Base-by-base conservation (phyloP, 2,329 filamentous ascomycete species). In the Fusarium subglutinans region DNA sequence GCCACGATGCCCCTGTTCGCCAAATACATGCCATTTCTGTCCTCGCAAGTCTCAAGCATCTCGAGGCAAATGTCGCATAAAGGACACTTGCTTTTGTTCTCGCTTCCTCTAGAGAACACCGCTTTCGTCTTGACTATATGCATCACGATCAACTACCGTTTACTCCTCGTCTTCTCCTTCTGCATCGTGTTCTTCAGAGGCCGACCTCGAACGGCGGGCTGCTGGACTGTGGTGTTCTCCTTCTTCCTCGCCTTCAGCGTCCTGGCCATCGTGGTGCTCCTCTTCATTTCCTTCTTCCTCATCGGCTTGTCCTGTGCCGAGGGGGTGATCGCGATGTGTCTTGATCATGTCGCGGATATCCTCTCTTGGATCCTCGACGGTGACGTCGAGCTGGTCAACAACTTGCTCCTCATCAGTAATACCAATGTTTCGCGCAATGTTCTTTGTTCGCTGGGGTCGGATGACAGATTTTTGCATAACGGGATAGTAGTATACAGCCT, bases 401-500 rank as follows among this genome's bases (percentile, higher is more conserved):
- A 86, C 84, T 76, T 87, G 83, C 73, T 87, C 86, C 64, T 87
- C 85, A 60, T 87, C 84, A 41, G 87, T 85, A 41, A 86, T 79
- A 65, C 85, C 87, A 50, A 83, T 83, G 38, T 84, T 88, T 53
- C 88, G 87, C 51, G 88, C 86, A 73, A 91, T 90, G 78, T 90
- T 90, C 84, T 89, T 91, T 69, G 86, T 88, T 66, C 90, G 87
- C 81, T 91, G 90, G 37, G 89, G 90, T 50, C 90, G 86, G 76
- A 93, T 89, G 28, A 86, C 86, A 53, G 87, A 89, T 61, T 89
- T 88, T 80, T 92, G 90, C 82, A 92, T 88, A 71, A 93, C 86
- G 8, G 91, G 91, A 76, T 92, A 93, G 81, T 92, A 93, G 80
- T 91, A 92, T 18, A 87, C 89, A 12, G 87, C 90, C 79, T 89